Conservation (phyloP, 768 basidiomycete species). For the Phlebiopsis gigantea region DNA sequence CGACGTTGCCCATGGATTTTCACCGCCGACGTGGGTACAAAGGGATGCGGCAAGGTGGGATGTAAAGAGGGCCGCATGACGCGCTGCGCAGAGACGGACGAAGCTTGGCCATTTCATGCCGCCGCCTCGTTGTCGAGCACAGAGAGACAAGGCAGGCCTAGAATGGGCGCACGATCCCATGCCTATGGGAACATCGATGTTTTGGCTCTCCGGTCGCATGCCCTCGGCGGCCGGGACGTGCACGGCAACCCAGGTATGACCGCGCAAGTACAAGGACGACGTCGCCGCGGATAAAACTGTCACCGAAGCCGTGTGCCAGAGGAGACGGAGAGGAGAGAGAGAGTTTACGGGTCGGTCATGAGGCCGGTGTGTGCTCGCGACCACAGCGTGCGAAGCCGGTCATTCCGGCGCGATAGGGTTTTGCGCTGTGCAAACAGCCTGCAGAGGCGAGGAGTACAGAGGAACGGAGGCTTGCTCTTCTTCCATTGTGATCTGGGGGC, state of each 20-base stretch:
- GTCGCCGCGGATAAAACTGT: background rate
- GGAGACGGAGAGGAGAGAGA: background rate
- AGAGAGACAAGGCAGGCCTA: background rate
- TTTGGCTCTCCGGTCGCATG: background rate
- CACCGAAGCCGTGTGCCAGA: background rate
- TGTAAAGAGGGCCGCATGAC: background rate
- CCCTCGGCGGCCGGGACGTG: background rate
- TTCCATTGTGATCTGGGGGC: background rate
- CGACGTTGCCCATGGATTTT: no score
- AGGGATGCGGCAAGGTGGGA: no score
- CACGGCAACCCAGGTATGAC: background rate
- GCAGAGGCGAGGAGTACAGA: background rate
- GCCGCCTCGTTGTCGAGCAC: background rate
- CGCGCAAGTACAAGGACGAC: background rate
- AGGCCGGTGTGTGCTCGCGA: background rate
- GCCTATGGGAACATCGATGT: background rate
- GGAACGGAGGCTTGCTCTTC: background rate
- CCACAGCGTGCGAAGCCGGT: background rate
- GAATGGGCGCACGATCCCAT: background rate
- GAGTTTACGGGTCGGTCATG: background rate
- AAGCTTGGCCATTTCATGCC: background rate
- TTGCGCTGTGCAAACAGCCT: background rate
- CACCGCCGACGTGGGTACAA: no score
- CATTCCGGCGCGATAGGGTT: background rate
- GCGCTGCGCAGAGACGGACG: background rate